Percentiles rank a stretch among this genome's conserved stretches.
These are phyloP conservation scores for Hypholoma sublateritium DNA, from an alignment of 768 basidiomycete species.

Conservation along the genomic window DNA sequence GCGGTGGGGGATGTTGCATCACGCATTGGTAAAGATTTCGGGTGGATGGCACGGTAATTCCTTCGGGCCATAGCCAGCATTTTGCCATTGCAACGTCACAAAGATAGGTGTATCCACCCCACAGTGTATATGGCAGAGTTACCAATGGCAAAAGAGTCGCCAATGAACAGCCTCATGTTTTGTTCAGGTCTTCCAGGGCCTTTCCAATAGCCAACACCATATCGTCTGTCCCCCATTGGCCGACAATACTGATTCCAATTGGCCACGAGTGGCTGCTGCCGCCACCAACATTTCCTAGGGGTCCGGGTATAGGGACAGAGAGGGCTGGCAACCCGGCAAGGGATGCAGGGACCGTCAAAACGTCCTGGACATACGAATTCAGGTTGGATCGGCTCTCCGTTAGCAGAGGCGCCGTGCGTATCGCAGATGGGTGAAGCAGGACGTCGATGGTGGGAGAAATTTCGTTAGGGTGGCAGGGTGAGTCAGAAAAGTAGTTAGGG, in stretches of 20 bases:
- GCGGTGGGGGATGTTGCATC: no score
- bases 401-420: constrained; percentile 77
- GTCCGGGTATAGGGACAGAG: constrained; percentile 51
- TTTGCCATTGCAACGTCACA: no score
- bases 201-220: constrained; percentile 54
- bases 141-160: background rate
- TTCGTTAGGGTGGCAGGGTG: background rate
- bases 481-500: constrained; percentile 46
- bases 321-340: constrained; percentile 87
- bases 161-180: background rate
- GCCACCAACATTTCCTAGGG: background rate
- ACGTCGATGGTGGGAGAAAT: constrained; percentile 60
- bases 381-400: constrained; percentile 25
- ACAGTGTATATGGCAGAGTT: background rate
- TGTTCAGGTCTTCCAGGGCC: constrained; percentile 17
- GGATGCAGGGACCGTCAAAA: constrained; percentile 89
- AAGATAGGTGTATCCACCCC: no score
- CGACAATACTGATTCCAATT: constrained; percentile 78
- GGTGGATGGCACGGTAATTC: no score
- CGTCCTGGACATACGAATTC: constrained; percentile 83
- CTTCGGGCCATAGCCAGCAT: no score
- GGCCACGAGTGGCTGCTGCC: constrained; percentile 57
- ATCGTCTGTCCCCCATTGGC: constrained; percentile 83
- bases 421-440: constrained; percentile 84
- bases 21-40: no score